Evolutionary conservation across 1,284 basidiomycete species (phyloP).

Genomic region (Trichosporon asahii): DNA sequence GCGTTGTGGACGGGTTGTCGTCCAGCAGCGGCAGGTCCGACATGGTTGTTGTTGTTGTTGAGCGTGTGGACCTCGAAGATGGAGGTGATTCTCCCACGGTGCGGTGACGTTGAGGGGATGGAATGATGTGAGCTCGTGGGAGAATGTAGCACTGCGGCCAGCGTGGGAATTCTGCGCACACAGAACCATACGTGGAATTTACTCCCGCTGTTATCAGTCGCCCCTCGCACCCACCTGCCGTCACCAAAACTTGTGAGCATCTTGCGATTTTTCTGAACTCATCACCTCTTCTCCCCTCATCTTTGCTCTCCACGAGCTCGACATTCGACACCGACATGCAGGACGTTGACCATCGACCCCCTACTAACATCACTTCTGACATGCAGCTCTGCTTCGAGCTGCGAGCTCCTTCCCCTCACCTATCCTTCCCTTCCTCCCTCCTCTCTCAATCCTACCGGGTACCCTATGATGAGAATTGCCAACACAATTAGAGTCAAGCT

Average conservation of each 20-base stretch:
- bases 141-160: background rate
- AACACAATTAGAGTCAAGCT: slow-evolving; percentile 33
- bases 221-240: slow-evolving; percentile 4
- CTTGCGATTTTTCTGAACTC: background rate
- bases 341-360: background rate
- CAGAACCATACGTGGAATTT: slow-evolving; percentile 1
- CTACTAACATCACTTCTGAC: background rate
- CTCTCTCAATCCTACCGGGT: background rate
- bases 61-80: slow-evolving; percentile 20
- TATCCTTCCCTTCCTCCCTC: background rate
- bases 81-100: slow-evolving; percentile 22
- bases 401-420: background rate
- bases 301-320: background rate
- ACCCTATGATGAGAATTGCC: slow-evolving; percentile 32
- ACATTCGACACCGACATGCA: slow-evolving; percentile 10
- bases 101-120: background rate
- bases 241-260: background rate
- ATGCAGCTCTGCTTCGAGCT: background rate
- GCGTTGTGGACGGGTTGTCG: slow-evolving; percentile 25
- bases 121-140: slow-evolving; percentile 11
- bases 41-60: slow-evolving; percentile 22
- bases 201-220: background rate
- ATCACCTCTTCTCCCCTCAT: background rate
- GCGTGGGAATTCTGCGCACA: background rate
- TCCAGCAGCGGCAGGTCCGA: slow-evolving; percentile 20